These are phyloP conservation scores for Leishmania arabica DNA, from an alignment of 208 protist species.

Conservation along the genomic window DNA sequence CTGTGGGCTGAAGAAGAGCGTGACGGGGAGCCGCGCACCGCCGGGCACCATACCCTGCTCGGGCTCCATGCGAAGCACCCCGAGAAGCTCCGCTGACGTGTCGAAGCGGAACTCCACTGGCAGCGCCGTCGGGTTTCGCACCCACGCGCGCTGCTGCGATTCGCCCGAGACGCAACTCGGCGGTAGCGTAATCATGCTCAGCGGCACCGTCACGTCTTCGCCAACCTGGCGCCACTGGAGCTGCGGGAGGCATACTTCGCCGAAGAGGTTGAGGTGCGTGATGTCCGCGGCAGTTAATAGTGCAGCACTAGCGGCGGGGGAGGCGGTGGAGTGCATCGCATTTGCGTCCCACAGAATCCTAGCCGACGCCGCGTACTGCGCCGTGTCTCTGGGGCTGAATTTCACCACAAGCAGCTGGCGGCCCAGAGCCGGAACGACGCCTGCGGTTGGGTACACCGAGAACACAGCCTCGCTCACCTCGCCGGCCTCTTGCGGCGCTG, in stretches of 20 bases:
- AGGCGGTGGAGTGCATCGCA: conserved; percentile 7
- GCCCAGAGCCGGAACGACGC: conserved; percentile 55
- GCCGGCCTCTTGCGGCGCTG: conserved; percentile 7
- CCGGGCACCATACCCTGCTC: conserved; percentile 57
- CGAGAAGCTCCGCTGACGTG: conserved; percentile 42
- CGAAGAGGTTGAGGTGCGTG: conserved; percentile 50
- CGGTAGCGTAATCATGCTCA: conserved; percentile 51
- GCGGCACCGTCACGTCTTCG: conserved; percentile 32
- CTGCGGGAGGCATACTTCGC: conserved; percentile 56
- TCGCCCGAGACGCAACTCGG: conserved; percentile 82
- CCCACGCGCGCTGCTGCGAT: conserved; percentile 34
- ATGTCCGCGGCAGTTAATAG: conserved; percentile 18
- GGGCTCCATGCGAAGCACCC: conserved; percentile 67
- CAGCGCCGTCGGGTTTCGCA: conserved; percentile 85
- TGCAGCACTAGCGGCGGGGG: background rate
- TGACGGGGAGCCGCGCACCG: conserved; percentile 43
- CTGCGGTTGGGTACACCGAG: conserved; percentile 48
- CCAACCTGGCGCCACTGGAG: conserved; percentile 33
- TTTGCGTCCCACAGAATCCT: conserved; percentile 46
- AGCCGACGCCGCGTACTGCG: conserved; percentile 54
- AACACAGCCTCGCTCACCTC: conserved; percentile 42
- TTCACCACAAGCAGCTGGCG: conserved; percentile 60
- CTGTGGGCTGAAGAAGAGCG: conserved; percentile 64
- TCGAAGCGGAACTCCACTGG: conserved; percentile 63
- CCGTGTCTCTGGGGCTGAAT: conserved; percentile 49